phyloP scores from a whole-genome alignment of 225 moss, liverwort and hornwort genomes.

The Takakia lepidozioides region DNA sequence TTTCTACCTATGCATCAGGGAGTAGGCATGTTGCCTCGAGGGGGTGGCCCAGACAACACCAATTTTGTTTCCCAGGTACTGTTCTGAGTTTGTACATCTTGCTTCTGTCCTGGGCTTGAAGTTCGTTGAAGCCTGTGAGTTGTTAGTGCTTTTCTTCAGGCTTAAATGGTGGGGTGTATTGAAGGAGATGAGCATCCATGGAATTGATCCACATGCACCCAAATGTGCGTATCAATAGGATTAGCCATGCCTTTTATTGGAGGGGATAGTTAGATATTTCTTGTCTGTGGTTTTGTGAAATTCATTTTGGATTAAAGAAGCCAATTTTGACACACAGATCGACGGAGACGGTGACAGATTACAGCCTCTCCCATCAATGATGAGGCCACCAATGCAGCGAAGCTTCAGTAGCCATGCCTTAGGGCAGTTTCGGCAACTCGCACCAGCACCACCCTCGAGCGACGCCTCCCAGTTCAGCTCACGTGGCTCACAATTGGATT shows the following conservation, averaged over 20 bases:
- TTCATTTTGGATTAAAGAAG: neutral
- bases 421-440: constrained; percentile 33
- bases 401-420: constrained; percentile 45
- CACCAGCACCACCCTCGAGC: constrained; percentile 11
- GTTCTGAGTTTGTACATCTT: too few species aligned
- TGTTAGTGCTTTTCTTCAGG: neutral
- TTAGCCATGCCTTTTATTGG: too few species aligned
- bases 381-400: constrained; percentile 46
- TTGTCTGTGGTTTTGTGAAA: too few species aligned
- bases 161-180: neutral
- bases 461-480: constrained; percentile 16
- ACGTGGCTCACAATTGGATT: constrained; percentile 21
- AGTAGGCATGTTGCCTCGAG: constrained; percentile 14
- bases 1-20: constrained; percentile 16
- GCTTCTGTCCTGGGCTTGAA: too few species aligned
- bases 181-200: neutral
- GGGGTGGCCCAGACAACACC: constrained; percentile 17
- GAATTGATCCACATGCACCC: neutral
- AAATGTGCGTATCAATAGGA: too few species aligned
- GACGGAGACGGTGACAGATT: constrained; percentile 51
- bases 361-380: constrained; percentile 47
- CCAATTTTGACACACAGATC: constrained; percentile 15
- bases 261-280: too few species aligned
- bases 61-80: constrained; percentile 37
- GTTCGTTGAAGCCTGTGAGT: too few species aligned